A percentile compares a stretch with the other conserved stretches of the same genome.
Evolutionary conservation across 495 filamentous ascomycete species (phyloP).

Genomic region (Lindgomyces ingoldianus): DNA sequence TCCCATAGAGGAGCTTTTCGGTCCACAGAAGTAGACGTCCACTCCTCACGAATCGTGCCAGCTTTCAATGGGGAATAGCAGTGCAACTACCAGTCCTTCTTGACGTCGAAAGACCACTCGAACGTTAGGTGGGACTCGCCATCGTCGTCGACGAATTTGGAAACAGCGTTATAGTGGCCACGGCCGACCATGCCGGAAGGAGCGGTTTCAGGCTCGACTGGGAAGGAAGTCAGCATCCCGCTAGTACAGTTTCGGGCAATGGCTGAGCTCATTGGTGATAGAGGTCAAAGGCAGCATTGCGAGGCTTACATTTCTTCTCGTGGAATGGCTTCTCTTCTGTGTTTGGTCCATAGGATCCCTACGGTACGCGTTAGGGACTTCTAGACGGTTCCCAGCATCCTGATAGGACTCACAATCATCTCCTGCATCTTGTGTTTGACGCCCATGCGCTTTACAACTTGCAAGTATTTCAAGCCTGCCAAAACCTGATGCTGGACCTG

Average conservation of each 20-base stretch:
- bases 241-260: background rate
- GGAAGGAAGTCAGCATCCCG: background rate
- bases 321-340: slow-evolving; percentile 80
- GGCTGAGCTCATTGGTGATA: background rate
- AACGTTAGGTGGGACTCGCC: slow-evolving; percentile 81
- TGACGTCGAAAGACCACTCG: slow-evolving; percentile 91
- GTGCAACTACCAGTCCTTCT: slow-evolving; percentile 78
- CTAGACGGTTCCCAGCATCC: background rate
- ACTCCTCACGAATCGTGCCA: no score
- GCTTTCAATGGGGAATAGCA: background rate
- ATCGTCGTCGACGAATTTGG: slow-evolving; percentile 92
- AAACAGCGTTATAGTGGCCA: slow-evolving; percentile 80
- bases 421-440: slow-evolving; percentile 86
- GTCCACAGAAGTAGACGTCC: no score
- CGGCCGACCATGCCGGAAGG: slow-evolving; percentile 85
- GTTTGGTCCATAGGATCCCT: slow-evolving; percentile 88
- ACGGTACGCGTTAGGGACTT: slow-evolving; percentile 5
- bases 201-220: slow-evolving; percentile 86
- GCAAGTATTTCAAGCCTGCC: slow-evolving; percentile 90
- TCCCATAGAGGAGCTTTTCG: no score
- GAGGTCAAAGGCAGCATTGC: background rate
- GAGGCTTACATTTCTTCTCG: slow-evolving; percentile 82
- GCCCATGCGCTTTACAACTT: slow-evolving; percentile 84
- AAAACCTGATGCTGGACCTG: slow-evolving; percentile 95
- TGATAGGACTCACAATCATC: slow-evolving; percentile 71